Percentiles rank a stretch among this genome's conserved stretches.
These are phyloP conservation scores for Dictyostelium intermedium DNA, from an alignment of 78 protist species.

Conservation along the genomic window DNA sequence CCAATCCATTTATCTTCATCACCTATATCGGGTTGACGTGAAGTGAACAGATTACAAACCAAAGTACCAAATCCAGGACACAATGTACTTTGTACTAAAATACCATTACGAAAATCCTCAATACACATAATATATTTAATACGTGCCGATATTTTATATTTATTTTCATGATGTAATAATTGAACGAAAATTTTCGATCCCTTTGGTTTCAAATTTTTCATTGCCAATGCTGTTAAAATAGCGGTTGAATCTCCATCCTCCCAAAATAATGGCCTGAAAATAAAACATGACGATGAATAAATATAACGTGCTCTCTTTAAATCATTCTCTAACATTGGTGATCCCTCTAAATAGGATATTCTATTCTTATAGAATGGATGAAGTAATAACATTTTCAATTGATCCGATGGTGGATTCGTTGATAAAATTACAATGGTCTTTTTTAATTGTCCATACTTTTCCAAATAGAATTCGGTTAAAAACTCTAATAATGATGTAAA, in stretches of 20 bases:
- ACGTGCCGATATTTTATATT: constrained; percentile 45
- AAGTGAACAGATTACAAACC: constrained; percentile 67
- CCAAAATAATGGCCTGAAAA: constrained; percentile 73
- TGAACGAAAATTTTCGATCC: constrained; percentile 55
- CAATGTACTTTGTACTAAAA: constrained; percentile 50
- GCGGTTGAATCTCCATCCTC: constrained; percentile 63
- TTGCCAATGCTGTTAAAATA: constrained; percentile 53
- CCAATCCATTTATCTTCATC: constrained; percentile 75
- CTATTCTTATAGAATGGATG: constrained; percentile 76
- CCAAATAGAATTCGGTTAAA: constrained; percentile 72
- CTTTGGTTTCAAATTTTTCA: constrained; percentile 31
- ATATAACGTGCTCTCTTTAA: constrained; percentile 41
- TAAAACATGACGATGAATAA: constrained; percentile 44
- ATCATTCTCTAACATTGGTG: constrained; percentile 65
- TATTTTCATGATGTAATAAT: constrained; percentile 58
- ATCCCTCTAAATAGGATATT: constrained; percentile 52
- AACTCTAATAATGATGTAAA: constrained; percentile 71
- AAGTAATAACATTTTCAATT: constrained; percentile 38
- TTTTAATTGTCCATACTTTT: constrained; percentile 62
- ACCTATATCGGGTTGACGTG: constrained; percentile 41
- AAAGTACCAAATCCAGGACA: constrained; percentile 78
- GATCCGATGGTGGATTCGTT: constrained; percentile 64
- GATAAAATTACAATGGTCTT: constrained; percentile 60
- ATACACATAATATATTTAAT: constrained; percentile 72
- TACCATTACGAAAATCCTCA: constrained; percentile 77